phyloP scores from a whole-genome alignment of 345 rosid species.

The Eutrema japonicum region DNA sequence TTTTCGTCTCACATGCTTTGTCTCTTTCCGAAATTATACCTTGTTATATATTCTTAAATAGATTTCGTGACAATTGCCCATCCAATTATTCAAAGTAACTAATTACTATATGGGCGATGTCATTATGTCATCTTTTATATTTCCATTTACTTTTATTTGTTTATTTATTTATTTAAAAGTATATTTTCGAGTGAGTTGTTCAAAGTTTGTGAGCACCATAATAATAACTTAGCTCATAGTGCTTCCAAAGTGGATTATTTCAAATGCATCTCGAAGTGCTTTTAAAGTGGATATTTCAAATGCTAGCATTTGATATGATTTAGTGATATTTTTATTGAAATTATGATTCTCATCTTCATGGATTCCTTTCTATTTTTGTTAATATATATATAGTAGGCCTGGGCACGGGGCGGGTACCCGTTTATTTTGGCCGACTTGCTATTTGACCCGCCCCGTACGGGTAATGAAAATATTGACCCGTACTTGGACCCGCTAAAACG shows the following conservation, averaged over 20 bases:
- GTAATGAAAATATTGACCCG: no score
- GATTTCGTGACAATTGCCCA: conserved; percentile 30
- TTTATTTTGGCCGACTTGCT: no score
- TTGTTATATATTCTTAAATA: conserved; percentile 23
- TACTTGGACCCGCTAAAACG: no score
- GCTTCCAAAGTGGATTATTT: neutral
- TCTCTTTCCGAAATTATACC: conserved; percentile 7
- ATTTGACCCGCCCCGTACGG: no score
- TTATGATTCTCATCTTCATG: neutral
- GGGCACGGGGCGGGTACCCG: no score
- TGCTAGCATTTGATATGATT: conserved; percentile 1
- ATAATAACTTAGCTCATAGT: neutral
- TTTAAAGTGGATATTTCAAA: neutral
- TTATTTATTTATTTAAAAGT: neutral
- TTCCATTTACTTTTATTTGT: conserved; percentile 8
- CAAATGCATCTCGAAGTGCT: conserved; percentile 3
- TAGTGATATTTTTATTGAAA: neutral
- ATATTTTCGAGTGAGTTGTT: neutral
- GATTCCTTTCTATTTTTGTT: neutral
- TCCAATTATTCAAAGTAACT: conserved; percentile 23
- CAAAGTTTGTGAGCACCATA: conserved; percentile 4
- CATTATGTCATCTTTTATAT: neutral
- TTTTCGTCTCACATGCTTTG: conserved; percentile 28
- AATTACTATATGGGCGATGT: neutral
- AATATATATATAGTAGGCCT: neutral